phyloP scores from a whole-genome alignment of 768 basidiomycete genomes.

The Cystoderma amianthinum region DNA sequence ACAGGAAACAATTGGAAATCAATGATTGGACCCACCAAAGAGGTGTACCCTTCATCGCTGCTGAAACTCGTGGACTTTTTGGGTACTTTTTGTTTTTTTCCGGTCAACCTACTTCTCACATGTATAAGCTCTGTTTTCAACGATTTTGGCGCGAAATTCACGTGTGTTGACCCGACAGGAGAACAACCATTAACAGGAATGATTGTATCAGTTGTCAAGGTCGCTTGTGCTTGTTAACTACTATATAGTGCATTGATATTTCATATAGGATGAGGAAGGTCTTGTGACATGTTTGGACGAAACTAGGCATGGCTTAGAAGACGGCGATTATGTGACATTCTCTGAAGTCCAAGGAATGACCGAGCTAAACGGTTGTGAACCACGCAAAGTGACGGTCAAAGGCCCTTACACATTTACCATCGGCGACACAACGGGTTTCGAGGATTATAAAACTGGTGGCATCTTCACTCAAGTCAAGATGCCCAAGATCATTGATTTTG shows the following conservation, averaged over 20 bases:
- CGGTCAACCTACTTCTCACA: not conserved
- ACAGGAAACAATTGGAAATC: slow-evolving; percentile 86
- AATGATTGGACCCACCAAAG: slow-evolving; percentile 92
- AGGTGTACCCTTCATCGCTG: slow-evolving; percentile 85
- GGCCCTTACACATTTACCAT: slow-evolving; percentile 98
- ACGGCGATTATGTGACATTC: slow-evolving; percentile 97
- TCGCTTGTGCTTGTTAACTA: slow-evolving; percentile 16
- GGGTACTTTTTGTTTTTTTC: no score
- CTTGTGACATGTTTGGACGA: slow-evolving; percentile 96
- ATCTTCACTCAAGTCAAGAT: slow-evolving; percentile 99
- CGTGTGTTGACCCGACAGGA: slow-evolving; percentile 96
- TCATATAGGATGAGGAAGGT: slow-evolving; percentile 69
- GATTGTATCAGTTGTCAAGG: slow-evolving; percentile 92
- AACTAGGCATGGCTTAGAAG: slow-evolving; percentile 96
- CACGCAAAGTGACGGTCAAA: slow-evolving; percentile 87
- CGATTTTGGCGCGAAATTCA: slow-evolving; percentile 93
- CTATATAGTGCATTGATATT: slow-evolving; percentile 1
- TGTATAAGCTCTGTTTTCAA: slow-evolving; percentile 78
- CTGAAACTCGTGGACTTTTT: slow-evolving; percentile 90
- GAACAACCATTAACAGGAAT: slow-evolving; percentile 91
- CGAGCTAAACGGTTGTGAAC: slow-evolving; percentile 85
- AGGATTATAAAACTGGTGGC: slow-evolving; percentile 80
- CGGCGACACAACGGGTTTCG: slow-evolving; percentile 78
- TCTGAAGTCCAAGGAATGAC: slow-evolving; percentile 93
- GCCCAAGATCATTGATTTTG: slow-evolving; percentile 90